These are phyloP conservation scores for Penicillium sp. DNA, from an alignment of 2,329 filamentous ascomycete genomes.

Conservation along the genomic window DNA sequence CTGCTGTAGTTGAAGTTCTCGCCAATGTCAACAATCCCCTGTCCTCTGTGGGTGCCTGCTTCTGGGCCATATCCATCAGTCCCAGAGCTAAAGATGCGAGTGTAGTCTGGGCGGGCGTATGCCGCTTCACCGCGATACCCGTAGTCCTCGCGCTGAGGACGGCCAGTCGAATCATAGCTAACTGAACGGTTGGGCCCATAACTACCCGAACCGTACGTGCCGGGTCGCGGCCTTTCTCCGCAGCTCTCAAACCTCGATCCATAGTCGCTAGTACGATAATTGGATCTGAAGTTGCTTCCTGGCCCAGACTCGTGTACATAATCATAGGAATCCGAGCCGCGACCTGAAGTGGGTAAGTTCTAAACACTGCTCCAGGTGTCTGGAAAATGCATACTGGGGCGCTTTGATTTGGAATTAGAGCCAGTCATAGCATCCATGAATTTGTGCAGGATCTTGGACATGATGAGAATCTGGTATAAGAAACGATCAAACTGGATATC, in stretches of 20 bases:
- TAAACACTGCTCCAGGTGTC: neutral
- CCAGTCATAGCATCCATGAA: conserved; percentile 52
- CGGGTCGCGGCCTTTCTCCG: conserved; percentile 58
- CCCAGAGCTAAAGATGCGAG: conserved; percentile 7
- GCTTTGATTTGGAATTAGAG: conserved; percentile 32
- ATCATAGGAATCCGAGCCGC: conserved; percentile 11
- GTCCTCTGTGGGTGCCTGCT: neutral
- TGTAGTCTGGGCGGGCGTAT: neutral
- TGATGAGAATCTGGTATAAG: conserved; percentile 25
- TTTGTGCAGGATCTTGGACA: conserved; percentile 54
- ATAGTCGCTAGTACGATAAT: conserved; percentile 56
- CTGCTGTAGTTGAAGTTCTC: conserved; percentile 24
- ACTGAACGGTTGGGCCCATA: conserved; percentile 33
- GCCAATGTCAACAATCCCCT: conserved; percentile 14
- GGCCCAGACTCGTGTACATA: conserved; percentile 39
- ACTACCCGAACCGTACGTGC: conserved; percentile 31
- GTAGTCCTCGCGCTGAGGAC: neutral
- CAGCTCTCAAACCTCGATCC: conserved; percentile 27
- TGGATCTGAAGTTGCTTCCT: conserved; percentile 44
- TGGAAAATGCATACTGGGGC: conserved; percentile 7
- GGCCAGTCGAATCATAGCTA: conserved; percentile 13
- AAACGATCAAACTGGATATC: neutral
- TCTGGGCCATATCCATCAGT: conserved; percentile 6
- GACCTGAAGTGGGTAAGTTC: conserved; percentile 11
- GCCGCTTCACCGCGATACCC: neutral